Evolutionary conservation across 2,329 filamentous ascomycete genomes (phyloP).

Genomic region (Colletotrichum sp.): DNA sequence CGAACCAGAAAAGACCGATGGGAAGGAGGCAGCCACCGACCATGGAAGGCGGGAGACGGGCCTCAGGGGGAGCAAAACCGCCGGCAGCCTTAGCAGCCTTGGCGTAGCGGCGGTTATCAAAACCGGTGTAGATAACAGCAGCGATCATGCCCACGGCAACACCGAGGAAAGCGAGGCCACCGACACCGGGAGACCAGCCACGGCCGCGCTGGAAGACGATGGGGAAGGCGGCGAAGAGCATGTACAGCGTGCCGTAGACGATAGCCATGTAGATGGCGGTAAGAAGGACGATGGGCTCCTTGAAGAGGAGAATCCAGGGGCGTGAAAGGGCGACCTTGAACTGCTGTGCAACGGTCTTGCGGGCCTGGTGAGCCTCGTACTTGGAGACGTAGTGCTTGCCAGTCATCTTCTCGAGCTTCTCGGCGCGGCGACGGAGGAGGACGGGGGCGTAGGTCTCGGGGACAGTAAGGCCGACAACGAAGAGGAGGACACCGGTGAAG

Average conservation of each 20-base stretch:
- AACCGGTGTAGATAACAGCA: conserved; percentile 54
- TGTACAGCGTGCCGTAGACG: conserved; percentile 62
- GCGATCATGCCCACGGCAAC: conserved; percentile 70
- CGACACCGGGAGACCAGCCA: conserved; percentile 63
- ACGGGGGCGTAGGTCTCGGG: conserved; percentile 34
- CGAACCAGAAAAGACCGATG: conserved; percentile 61
- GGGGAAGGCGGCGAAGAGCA: conserved; percentile 66
- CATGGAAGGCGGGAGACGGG: conserved; percentile 58
- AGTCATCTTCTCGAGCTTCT: conserved; percentile 20
- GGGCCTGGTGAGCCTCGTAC: conserved; percentile 54
- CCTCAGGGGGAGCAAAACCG: conserved; percentile 62
- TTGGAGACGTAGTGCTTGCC: conserved; percentile 28
- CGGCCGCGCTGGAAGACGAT: conserved; percentile 69
- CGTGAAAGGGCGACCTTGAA: conserved; percentile 46
- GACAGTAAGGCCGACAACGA: conserved; percentile 51
- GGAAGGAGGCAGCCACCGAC: conserved; percentile 60
- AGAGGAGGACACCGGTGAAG: conserved; percentile 46
- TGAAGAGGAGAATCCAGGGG: conserved; percentile 73
- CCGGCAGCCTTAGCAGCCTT: conserved; percentile 39
- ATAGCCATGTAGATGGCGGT: conserved; percentile 71
- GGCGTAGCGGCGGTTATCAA: conserved; percentile 49
- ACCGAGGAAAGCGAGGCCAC: conserved; percentile 71
- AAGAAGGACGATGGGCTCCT: conserved; percentile 72
- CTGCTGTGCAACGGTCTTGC: conserved; percentile 46
- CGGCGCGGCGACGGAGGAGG: conserved; percentile 28